phyloP scores from a whole-genome alignment of 495 filamentous ascomycete species.

The Penicillium chermesinum region DNA sequence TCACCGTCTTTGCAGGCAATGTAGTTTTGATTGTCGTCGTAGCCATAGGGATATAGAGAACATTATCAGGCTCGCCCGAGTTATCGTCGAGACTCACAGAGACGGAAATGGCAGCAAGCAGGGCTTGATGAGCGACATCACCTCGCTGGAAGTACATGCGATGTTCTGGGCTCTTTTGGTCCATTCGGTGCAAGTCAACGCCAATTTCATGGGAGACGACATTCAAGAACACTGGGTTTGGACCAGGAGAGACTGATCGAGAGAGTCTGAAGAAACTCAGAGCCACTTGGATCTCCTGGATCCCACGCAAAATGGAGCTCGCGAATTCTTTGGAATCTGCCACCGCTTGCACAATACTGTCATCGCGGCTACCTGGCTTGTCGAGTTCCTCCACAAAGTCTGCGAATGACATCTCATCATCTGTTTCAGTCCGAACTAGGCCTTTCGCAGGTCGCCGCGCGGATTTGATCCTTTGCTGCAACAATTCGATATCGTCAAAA shows the following conservation, averaged over 20 bases:
- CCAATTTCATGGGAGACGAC: slow-evolving; percentile 94
- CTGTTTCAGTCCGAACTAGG: slow-evolving; percentile 34
- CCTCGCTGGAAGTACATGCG: slow-evolving; percentile 97
- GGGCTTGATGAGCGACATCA: slow-evolving; percentile 91
- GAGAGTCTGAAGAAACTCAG: slow-evolving; percentile 88
- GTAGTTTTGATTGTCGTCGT: slow-evolving; percentile 95
- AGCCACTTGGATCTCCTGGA: slow-evolving; percentile 95
- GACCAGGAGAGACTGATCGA: slow-evolving; percentile 59
- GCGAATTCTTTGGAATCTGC: slow-evolving; percentile 92
- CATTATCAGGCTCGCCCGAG: slow-evolving; percentile 72
- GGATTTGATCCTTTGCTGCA: slow-evolving; percentile 48
- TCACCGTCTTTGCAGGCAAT: slow-evolving; percentile 88
- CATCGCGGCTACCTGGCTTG: slow-evolving; percentile 64
- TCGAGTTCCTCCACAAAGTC: slow-evolving; percentile 77
- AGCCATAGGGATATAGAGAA: slow-evolving; percentile 95
- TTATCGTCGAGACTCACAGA: slow-evolving; percentile 89
- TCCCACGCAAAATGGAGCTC: slow-evolving; percentile 81
- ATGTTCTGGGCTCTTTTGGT: slow-evolving; percentile 90
- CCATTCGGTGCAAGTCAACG: slow-evolving; percentile 86
- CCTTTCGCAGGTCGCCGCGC: slow-evolving; percentile 26
- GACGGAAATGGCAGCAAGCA: slow-evolving; percentile 86
- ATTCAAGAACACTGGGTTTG: slow-evolving; percentile 69
- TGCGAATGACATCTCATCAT: slow-evolving; percentile 59
- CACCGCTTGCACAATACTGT: slow-evolving; percentile 74
- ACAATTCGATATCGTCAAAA: slow-evolving; percentile 74